Evolutionary conservation across 2,329 filamentous ascomycete genomes (phyloP).

Genomic region (Microsporum audouinii): DNA sequence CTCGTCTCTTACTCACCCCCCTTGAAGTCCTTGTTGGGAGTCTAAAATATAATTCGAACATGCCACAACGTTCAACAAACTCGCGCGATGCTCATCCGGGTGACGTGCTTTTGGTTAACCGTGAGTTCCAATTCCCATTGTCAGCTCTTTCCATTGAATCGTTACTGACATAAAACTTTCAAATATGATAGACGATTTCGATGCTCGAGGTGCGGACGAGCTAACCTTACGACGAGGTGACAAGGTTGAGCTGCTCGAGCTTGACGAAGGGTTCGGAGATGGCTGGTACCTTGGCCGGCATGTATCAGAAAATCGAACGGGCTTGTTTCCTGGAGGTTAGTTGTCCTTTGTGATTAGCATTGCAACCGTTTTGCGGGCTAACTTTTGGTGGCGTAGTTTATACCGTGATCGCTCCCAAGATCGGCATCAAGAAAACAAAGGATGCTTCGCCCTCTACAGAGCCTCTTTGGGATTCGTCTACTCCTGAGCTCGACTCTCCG

Average conservation of each 20-base stretch:
- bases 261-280: conserved; percentile 56
- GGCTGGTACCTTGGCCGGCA: conserved; percentile 52
- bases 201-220: conserved; percentile 84
- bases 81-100: conserved; percentile 30
- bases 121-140: conserved; percentile 25
- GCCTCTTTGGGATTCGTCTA: neutral
- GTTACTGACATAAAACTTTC: neutral
- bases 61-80: conserved; percentile 25
- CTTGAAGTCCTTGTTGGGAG: no score
- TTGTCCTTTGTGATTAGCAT: neutral
- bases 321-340: conserved; percentile 40
- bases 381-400: conserved; percentile 16
- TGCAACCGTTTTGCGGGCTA: conserved; percentile 12
- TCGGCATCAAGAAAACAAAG: conserved; percentile 11
- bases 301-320: conserved; percentile 30
- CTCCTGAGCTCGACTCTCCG: neutral
- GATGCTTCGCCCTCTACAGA: conserved; percentile 5
- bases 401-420: conserved; percentile 18
- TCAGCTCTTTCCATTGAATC: conserved; percentile 6
- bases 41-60: conserved; percentile 10
- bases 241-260: conserved; percentile 51
- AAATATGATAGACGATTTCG: conserved; percentile 64
- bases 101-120: conserved; percentile 35
- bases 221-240: conserved; percentile 71
- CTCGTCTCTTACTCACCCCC: neutral